A percentile compares a stretch with the other conserved stretches of the same genome.
phyloP scores from a whole-genome alignment of 139 green algal genomes.

The Coelastrella sp. region DNA sequence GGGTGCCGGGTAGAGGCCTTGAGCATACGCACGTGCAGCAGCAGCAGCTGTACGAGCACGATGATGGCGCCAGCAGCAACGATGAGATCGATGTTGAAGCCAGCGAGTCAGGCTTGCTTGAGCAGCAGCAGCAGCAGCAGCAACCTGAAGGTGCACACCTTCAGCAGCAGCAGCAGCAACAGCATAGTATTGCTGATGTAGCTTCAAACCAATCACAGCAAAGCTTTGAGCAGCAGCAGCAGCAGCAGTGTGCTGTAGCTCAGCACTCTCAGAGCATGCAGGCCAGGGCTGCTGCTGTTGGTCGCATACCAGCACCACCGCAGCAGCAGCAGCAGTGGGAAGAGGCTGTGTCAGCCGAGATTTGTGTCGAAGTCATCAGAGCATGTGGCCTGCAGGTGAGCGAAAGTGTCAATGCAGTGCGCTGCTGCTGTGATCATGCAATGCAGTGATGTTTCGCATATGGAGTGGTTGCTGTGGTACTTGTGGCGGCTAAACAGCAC shows the following conservation, averaged over 20 bases:
- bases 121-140: neutral
- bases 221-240: neutral
- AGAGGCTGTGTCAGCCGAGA: constrained; percentile 20
- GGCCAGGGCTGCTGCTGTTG: no score
- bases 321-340: neutral
- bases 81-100: no score
- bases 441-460: no score
- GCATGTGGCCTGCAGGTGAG: constrained; percentile 62
- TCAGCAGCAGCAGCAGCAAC: neutral
- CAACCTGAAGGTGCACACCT: neutral
- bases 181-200: neutral
- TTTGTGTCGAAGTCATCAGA: constrained; percentile 60
- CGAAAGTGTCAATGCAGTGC: neutral
- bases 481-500: no score
- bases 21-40: constrained; percentile 26
- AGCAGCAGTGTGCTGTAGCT: neutral
- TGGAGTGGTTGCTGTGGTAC: no score
- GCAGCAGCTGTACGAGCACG: neutral
- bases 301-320: no score
- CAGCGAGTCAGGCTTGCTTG: neutral
- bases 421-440: neutral
- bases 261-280: no score
- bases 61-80: neutral
- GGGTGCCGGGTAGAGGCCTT: no score
- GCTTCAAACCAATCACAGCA: neutral